Base-by-base conservation (phyloP, 2,329 filamentous ascomycete species). In the Pseudovirgaria hyperparasitica region DNA sequence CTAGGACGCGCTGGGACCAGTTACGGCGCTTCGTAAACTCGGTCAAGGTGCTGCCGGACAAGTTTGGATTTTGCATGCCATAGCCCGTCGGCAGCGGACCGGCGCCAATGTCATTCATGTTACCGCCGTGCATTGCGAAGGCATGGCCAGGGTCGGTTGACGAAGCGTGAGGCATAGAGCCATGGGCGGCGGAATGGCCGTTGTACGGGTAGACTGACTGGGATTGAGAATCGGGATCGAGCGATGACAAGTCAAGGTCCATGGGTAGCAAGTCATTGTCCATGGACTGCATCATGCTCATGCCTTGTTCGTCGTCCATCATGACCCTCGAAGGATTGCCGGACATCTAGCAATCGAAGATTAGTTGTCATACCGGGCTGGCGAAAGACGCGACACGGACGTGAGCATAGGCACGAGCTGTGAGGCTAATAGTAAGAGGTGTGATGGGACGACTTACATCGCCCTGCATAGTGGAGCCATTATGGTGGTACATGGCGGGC, bases 1-100 rank as follows among this genome's bases (percentile, higher is more conserved):
- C 82, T 14, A 94, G 71, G 9, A 93, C 77, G 38, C 82, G 78
- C 49, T 86, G 81, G 10, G 82, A 79, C 87, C 87, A 94, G 48
- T 90, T 76, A 34, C 68, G 58, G 31, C 72, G 59, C 50, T 75
- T 75, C 10, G 69, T 76, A 41, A 76, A 76, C 45, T 76, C 69
- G 37, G 70, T 75, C 39, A 75, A 50, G 6, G 67, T 74, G 52
- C 67, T 74, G 27, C 59, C 58, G 9, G 50, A 45, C 21, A 50
- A 56, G 28, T 52, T 57, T 27, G 49, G 41, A 34, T 43, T 60
- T 18, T 56, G 52, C 10, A 55, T 55, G 15, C 62, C 63, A 41
- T 68, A 69, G 30, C 64, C 63, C 3, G 64, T 65, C 10, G 66
- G 66, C 35, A 70, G 48, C n/a, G 66, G 66, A 14, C 66, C 66